A percentile compares a stretch with the other conserved stretches of the same genome.
These are phyloP conservation scores for Sporormia fimetaria DNA, from an alignment of 495 filamentous ascomycete genomes.

Conservation along the genomic window DNA sequence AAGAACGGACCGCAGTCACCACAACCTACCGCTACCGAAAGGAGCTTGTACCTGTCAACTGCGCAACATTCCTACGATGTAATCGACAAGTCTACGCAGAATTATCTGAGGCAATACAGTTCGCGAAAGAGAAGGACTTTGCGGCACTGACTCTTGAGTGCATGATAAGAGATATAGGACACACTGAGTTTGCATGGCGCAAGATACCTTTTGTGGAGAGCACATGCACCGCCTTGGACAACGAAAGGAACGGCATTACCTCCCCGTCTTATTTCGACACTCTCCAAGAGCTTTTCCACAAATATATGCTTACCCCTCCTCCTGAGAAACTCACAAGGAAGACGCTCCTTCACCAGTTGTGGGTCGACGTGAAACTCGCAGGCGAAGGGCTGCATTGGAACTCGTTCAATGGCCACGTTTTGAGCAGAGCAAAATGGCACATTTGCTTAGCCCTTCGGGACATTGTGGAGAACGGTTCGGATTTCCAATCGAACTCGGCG, in stretches of 20 bases:
- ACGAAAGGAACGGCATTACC: conserved; percentile 2
- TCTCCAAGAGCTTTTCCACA: conserved; percentile 5
- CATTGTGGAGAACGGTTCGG: conserved; percentile 17
- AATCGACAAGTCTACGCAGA: conserved; percentile 18
- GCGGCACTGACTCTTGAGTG: conserved; percentile 18
- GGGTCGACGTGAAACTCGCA: conserved; percentile 14
- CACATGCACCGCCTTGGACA: not conserved
- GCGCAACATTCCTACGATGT: conserved; percentile 9
- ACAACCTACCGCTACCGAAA: conserved; percentile 8
- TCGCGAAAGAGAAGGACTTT: conserved; percentile 4
- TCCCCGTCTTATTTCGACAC: conserved; percentile 6
- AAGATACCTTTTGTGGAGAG: conserved; percentile 18
- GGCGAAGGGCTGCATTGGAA: conserved; percentile 11
- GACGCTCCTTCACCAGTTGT: conserved; percentile 14
- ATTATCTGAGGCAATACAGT: conserved; percentile 7
- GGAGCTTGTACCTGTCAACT: conserved; percentile 8
- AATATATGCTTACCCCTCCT: not conserved
- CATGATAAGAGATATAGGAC: conserved; percentile 17
- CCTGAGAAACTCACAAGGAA: not conserved
- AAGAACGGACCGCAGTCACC: conserved; percentile 1
- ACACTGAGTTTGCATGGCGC: conserved; percentile 21
- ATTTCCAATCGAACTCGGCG: conserved; percentile 9
- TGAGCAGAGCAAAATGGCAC: conserved; percentile 20
- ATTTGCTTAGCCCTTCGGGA: conserved; percentile 20
- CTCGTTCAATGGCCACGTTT: conserved; percentile 2